phyloP scores from a whole-genome alignment of 106 monocot species.

The Agapanthus africanus region DNA sequence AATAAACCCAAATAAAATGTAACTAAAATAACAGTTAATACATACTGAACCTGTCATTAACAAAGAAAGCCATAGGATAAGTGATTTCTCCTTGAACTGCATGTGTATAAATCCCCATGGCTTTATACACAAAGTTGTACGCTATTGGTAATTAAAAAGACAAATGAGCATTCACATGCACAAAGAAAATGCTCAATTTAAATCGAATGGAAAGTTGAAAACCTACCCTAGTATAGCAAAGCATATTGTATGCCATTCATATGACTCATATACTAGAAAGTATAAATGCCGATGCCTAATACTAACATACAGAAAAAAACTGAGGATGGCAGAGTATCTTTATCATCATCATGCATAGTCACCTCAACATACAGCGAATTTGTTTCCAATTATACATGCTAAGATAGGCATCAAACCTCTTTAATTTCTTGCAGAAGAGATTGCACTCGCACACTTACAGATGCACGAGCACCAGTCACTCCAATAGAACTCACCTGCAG shows the following conservation, averaged over 20 bases:
- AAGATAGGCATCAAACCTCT: slow-evolving; percentile 25
- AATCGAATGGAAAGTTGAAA: too few species aligned
- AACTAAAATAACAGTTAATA: too few species aligned
- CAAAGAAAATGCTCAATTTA: too few species aligned
- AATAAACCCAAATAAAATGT: too few species aligned
- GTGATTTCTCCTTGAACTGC: background rate
- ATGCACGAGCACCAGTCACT: slow-evolving; percentile 54
- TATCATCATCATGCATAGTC: background rate
- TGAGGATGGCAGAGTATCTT: background rate
- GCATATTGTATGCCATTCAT: too few species aligned
- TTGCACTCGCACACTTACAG: slow-evolving; percentile 38
- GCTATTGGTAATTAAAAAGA: too few species aligned
- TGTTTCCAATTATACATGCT: background rate
- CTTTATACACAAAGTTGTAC: background rate
- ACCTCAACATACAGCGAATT: background rate
- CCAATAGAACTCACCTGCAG: slow-evolving; percentile 55
- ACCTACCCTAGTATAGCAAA: too few species aligned
- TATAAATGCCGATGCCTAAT: background rate
- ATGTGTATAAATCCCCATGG: background rate
- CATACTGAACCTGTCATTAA: too few species aligned
- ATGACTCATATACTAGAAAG: background rate
- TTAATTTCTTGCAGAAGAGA: slow-evolving; percentile 45
- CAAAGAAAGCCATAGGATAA: too few species aligned
- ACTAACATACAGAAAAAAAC: background rate
- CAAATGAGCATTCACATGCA: too few species aligned